Evolutionary conservation across 208 protist species (phyloP).

Genomic region (Wallacemonas sp.): DNA sequence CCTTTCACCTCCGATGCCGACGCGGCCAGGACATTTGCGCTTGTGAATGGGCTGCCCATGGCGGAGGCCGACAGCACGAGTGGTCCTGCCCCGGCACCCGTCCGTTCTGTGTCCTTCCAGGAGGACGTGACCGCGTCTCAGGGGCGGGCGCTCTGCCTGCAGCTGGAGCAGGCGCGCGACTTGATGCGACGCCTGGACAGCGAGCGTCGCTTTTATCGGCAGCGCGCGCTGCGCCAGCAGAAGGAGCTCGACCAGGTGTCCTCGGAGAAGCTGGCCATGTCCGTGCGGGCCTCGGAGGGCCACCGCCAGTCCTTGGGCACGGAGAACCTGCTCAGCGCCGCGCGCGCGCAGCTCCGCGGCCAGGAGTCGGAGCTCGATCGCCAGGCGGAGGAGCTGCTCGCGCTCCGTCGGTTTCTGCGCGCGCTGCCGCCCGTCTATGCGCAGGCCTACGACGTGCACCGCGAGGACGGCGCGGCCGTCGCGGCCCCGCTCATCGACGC

Average conservation of each 20-base stretch:
- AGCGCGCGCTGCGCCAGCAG: constrained; percentile 30
- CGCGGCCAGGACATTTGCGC: neutral
- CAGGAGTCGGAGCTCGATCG: constrained; percentile 27
- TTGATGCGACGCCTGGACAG: constrained; percentile 59
- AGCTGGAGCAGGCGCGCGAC: constrained; percentile 41
- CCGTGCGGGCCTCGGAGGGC: constrained; percentile 28
- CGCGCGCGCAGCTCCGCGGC: constrained; percentile 20
- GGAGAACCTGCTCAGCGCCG: constrained; percentile 21
- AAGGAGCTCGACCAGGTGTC: constrained; percentile 23
- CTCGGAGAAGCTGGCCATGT: constrained; percentile 24
- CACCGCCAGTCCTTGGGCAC: constrained; percentile 29
- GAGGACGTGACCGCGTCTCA: neutral
- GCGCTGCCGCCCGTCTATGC: constrained; percentile 30
- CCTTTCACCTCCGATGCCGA: constrained; percentile 5
- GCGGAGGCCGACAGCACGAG: neutral
- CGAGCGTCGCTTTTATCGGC: constrained; percentile 46
- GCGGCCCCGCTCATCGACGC: constrained; percentile 4
- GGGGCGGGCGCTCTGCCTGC: constrained; percentile 20
- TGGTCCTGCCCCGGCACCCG: neutral
- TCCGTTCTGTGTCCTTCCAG: constrained; percentile 1
- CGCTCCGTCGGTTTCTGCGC: constrained; percentile 54
- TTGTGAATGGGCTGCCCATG: neutral
- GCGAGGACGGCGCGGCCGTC: neutral
- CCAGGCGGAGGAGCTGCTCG: constrained; percentile 46
- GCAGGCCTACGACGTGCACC: constrained; percentile 15